phyloP scores from a whole-genome alignment of 2,329 filamentous ascomycete species.

The Pestalotiopsis sp. region DNA sequence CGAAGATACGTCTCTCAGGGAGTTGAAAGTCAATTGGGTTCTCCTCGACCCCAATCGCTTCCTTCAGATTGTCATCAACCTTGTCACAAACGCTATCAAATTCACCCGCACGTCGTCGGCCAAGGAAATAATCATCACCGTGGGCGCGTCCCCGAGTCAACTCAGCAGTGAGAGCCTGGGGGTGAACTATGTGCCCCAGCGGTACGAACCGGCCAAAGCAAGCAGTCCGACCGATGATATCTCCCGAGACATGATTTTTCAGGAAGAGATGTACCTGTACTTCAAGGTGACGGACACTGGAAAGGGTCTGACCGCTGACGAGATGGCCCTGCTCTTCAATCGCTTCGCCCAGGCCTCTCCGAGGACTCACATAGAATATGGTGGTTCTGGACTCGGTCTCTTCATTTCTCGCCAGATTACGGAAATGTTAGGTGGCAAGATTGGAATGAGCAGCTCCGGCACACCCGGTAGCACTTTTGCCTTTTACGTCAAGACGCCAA shows the following conservation, averaged over 20 bases:
- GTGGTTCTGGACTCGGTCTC: constrained; percentile 76
- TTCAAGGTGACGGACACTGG: constrained; percentile 81
- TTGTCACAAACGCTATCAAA: constrained; percentile 81
- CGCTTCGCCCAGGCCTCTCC: constrained; percentile 79
- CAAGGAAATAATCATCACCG: constrained; percentile 54
- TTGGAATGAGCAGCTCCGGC: constrained; percentile 73
- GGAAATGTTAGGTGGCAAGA: constrained; percentile 79
- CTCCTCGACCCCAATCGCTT: constrained; percentile 73
- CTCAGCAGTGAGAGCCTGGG: constrained; percentile 40
- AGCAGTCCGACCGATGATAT: constrained; percentile 11
- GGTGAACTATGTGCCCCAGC: constrained; percentile 65
- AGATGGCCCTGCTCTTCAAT: constrained; percentile 76
- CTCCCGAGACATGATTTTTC: background rate
- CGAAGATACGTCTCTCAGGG: constrained; percentile 63
- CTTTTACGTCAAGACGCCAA: constrained; percentile 68
- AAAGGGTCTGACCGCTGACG: constrained; percentile 70
- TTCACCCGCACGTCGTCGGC: constrained; percentile 70
- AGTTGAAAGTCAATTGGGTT: constrained; percentile 66
- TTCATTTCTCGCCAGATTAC: constrained; percentile 82
- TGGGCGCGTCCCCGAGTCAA: constrained; percentile 48
- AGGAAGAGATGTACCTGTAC: constrained; percentile 59
- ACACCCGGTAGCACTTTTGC: constrained; percentile 72
- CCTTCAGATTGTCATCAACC: constrained; percentile 78
- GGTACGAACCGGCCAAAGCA: constrained; percentile 40
- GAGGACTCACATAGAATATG: constrained; percentile 77